Percentiles rank a stretch among this genome's conserved stretches.
phyloP scores from a whole-genome alignment of 306 rosid genomes.

The Malus orientalis region DNA sequence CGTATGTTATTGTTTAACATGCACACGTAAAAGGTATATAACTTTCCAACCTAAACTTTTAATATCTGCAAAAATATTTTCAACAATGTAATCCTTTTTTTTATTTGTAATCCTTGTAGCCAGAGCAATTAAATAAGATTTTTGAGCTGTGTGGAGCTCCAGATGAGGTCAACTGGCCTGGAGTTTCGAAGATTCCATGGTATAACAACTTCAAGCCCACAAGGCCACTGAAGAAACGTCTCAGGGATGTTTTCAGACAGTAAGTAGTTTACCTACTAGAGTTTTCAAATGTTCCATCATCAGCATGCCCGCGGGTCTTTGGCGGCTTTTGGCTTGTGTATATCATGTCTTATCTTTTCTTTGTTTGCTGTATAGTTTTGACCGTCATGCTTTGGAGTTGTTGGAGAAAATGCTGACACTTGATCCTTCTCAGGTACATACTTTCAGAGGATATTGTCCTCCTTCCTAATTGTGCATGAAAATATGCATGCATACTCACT shows the following conservation, averaged over 20 bases:
- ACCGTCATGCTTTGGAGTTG: conserved; percentile 47
- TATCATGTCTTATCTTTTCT: background rate
- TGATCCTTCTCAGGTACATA: conserved; percentile 45
- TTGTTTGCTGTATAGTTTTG: conserved; percentile 26
- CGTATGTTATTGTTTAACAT: background rate
- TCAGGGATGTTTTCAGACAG: conserved; percentile 45
- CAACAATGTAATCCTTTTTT: background rate
- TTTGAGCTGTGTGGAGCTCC: conserved; percentile 54
- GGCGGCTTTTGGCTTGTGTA: background rate
- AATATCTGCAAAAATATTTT: background rate
- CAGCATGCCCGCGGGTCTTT: background rate
- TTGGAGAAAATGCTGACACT: conserved; percentile 45
- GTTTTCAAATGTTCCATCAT: background rate
- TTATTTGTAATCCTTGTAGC: conserved; percentile 18
- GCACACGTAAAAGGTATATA: background rate
- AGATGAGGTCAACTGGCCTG: conserved; percentile 48
- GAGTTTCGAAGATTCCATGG: conserved; percentile 52
- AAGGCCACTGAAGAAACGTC: conserved; percentile 41
- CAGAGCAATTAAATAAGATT: conserved; percentile 43
- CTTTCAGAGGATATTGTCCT: background rate
- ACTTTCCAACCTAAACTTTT: background rate
- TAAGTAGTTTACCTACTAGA: conserved; percentile 16
- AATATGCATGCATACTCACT: background rate
- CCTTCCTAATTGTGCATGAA: background rate
- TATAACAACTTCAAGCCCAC: conserved; percentile 49